Evolutionary conservation across 257 asterid genomes (phyloP).

Genomic region (Gentiana straminea): DNA sequence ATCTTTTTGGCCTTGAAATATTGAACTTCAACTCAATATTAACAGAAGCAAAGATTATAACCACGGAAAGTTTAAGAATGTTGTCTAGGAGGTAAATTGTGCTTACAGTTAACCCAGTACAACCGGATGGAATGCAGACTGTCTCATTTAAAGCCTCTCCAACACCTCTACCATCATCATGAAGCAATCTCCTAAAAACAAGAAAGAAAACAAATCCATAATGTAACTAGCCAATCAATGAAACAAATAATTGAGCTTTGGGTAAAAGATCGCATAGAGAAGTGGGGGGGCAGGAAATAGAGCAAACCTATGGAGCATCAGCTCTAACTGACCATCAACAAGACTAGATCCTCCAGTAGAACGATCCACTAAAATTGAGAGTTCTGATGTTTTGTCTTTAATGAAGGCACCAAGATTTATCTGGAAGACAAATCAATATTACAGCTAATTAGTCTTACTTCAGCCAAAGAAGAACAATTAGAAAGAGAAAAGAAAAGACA

Average conservation of each 20-base stretch:
- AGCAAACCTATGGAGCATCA: conserved; percentile 61
- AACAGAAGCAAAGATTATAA: too few relatives aligned
- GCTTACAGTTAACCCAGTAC: conserved; percentile 73
- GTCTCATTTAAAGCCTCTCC: conserved; percentile 75
- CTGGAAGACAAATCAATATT: conserved; percentile 14
- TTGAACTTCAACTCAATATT: too few relatives aligned
- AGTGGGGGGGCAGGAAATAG: neutral
- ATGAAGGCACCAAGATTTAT: conserved; percentile 68
- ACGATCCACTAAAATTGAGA: conserved; percentile 74
- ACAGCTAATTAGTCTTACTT: too few relatives aligned
- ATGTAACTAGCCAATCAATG: too few relatives aligned
- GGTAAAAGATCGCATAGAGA: neutral
- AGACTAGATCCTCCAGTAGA: conserved; percentile 78
- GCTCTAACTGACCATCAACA: conserved; percentile 70
- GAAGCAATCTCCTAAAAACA: conserved; percentile 47
- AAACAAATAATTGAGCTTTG: too few relatives aligned
- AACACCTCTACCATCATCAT: conserved; percentile 78
- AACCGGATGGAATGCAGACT: conserved; percentile 39
- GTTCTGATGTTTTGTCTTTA: conserved; percentile 52
- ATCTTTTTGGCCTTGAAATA: too few relatives aligned
- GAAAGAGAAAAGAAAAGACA: too few relatives aligned
- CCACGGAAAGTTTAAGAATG: too few relatives aligned
- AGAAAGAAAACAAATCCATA: neutral
- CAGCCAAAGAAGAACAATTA: too few relatives aligned
- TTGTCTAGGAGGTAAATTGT: neutral